Evolutionary conservation across 768 basidiomycete genomes (phyloP), one percentile per base, ranked within the genome.

Genomic region (Tulasnella sp.): DNA sequence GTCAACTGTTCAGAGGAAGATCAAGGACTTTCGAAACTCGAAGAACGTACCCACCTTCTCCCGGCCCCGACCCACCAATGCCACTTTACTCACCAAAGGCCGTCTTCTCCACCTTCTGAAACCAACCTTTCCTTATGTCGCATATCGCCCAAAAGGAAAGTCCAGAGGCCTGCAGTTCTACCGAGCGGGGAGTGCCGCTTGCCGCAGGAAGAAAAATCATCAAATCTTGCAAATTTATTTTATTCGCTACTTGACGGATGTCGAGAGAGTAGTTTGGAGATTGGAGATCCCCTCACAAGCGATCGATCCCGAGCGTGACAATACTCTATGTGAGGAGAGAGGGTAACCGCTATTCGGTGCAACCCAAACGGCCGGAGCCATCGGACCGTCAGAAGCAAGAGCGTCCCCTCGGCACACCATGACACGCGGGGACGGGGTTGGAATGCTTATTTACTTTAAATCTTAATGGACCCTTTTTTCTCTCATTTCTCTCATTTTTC

Each of bases 381-480:
- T 59, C 52, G 52, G 52, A 26, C 52, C 52, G 52, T 59, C 52
- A 59, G 52, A 59, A 59, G 52, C 52, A 59, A 11, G 52, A 32
- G 52, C 52, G 52, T 59, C 52, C 52, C 52, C 52, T 59, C 52
- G 52, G 52, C 52, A 59, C 52, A 59, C 52, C 52, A 32, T 29
- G 8, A 59, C 52, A 59, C 52, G 52, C 52, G 52, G 52, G 52
- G 52, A 29, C 3, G n/a, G 52, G 52, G 52, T 59, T 65, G 35
- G 32, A 36, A 65, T 65, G 64, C 64, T 65, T 65, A 65, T 65
- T 65, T 65, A 40, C 64, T 65, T 65, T 65, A 65, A 65, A 65
- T 65, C 64, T 65, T 35, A 65, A 36, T n/a, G 44, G 52, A 29
- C 22, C 52, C 52, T 29, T 59, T 29, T 59, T 59, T 59, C 3